These are phyloP conservation scores for Coemansia guatemalensis DNA, from an alignment of 192 early-diverging fungal genomes.

Conservation along the genomic window DNA sequence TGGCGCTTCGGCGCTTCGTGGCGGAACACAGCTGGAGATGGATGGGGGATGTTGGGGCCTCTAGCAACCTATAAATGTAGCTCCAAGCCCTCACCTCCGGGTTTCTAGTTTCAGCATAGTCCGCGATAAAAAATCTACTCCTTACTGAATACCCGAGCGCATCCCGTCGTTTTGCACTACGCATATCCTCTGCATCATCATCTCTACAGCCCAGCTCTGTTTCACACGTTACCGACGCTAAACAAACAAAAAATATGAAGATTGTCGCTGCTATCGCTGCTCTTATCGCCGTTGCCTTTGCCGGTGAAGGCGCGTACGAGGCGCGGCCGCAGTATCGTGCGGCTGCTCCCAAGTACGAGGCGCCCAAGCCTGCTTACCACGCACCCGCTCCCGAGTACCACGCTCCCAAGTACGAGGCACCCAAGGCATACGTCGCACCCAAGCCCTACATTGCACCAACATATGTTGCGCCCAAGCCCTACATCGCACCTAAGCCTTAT, in stretches of 20 bases:
- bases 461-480: constrained; percentile 19
- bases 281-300: constrained; percentile 29
- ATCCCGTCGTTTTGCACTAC: not conserved
- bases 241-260: constrained; percentile 26
- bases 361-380: constrained; percentile 16
- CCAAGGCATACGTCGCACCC: constrained; percentile 10
- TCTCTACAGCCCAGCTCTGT: not conserved
- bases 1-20: no score
- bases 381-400: constrained; percentile 17
- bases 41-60: not conserved
- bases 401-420: constrained; percentile 12
- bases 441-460: constrained; percentile 14
- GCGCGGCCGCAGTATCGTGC: constrained; percentile 24
- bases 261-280: constrained; percentile 36
- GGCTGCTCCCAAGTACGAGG: constrained; percentile 11
- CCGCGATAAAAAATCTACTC: no score
- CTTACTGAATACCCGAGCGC: no score
- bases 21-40: not conserved
- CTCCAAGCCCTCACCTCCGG: not conserved
- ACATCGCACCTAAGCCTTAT: constrained; percentile 3
- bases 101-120: not conserved
- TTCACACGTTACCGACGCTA: not conserved
- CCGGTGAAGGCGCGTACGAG: constrained; percentile 34
- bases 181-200: not conserved
- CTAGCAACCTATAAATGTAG: not conserved